Percentiles rank a stretch among this genome's conserved stretches.
These are phyloP conservation scores for Fusarium aywerte DNA, from an alignment of 2,329 filamentous ascomycete species.

Conservation along the genomic window DNA sequence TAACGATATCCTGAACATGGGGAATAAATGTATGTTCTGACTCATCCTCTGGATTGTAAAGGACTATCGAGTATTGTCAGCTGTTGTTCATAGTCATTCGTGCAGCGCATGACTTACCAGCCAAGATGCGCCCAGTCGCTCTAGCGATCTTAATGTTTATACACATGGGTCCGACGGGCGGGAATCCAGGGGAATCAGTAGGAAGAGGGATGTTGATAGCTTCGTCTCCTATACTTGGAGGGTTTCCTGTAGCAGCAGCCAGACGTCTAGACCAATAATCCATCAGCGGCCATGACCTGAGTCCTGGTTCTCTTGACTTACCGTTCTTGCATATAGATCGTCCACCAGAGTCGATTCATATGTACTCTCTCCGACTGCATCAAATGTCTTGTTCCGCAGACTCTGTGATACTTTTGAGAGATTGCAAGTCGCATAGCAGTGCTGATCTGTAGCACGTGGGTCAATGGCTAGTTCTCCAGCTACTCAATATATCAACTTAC, in stretches of 20 bases:
- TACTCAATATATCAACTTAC: slow-evolving; percentile 1
- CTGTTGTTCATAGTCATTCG: rapidly evolving
- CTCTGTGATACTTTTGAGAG: slow-evolving; percentile 46
- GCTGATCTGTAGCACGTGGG: slow-evolving; percentile 34
- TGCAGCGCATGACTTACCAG: slow-evolving; percentile 1
- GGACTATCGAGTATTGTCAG: slow-evolving; percentile 18
- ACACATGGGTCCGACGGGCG: slow-evolving; percentile 44
- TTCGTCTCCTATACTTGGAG: slow-evolving; percentile 42
- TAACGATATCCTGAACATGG: slow-evolving; percentile 49
- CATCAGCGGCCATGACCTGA: neutral
- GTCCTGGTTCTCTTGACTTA: neutral
- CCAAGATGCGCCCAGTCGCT: slow-evolving; percentile 44
- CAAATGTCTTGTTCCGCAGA: slow-evolving; percentile 42
- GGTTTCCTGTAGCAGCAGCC: slow-evolving; percentile 43
- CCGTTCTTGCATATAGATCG: slow-evolving; percentile 49
- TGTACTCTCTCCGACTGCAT: slow-evolving; percentile 46
- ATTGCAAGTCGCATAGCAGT: slow-evolving; percentile 46
- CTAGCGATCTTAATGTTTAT: slow-evolving; percentile 46
- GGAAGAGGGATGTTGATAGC: slow-evolving; percentile 44
- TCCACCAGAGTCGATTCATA: slow-evolving; percentile 47
- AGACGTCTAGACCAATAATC: slow-evolving; percentile 22
- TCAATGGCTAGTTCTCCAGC: neutral
- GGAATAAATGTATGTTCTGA: slow-evolving; percentile 48
- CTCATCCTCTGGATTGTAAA: slow-evolving; percentile 48
- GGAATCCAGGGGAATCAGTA: slow-evolving; percentile 45